Evolutionary conservation across 805 yeast genomes (phyloP), one percentile per base, ranked within the genome.

Genomic region (Metschnikowia reukaufii): DNA sequence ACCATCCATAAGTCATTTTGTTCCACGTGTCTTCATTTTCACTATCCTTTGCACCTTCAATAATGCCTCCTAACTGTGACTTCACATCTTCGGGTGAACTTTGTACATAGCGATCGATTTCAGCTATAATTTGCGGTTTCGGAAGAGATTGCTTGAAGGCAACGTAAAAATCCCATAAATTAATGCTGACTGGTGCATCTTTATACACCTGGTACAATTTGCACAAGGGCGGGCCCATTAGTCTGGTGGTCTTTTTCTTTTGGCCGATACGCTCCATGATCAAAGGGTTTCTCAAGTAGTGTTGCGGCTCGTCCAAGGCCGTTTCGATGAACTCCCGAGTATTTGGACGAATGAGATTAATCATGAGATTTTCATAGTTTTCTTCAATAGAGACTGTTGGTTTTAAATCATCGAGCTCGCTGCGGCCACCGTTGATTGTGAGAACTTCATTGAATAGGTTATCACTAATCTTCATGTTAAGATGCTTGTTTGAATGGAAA

Each of bases 141-240:
- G 58, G 59, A 25, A 83, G 54, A 0, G 81, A 67, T 47, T 73
- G 78, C 57, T 73, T 78, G 65, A 86, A 86, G 0, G 87, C 83
- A 19, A 68, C 62, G 57, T 74, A 86, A 54, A 82, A 82, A 55
- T 86, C 95, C 64, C 73, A 83, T 44, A 84, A 74, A 58, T 86
- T 86, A 50, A 86, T 75, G 25, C 74, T 67, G 2, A 82, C 72
- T 19, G 87, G 86, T 0, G 96, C 91, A 56, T 90, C 97, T 49
- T 94, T 78, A 61, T 84, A 85, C 13, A 88, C 71, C 39, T 79
- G 77, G 65, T 80, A 90, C 44, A 90, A 61, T 40, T 77, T 79
- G 25, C 54, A 36, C n/a, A 55, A 30, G 3, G 49, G 39, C 13
- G 58, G 58, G 3, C 58, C 58, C 27, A 45, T 27, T 7, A 55